Base-by-base conservation (phyloP, 164 flowering plant species). In the Buxus sempervirens region DNA sequence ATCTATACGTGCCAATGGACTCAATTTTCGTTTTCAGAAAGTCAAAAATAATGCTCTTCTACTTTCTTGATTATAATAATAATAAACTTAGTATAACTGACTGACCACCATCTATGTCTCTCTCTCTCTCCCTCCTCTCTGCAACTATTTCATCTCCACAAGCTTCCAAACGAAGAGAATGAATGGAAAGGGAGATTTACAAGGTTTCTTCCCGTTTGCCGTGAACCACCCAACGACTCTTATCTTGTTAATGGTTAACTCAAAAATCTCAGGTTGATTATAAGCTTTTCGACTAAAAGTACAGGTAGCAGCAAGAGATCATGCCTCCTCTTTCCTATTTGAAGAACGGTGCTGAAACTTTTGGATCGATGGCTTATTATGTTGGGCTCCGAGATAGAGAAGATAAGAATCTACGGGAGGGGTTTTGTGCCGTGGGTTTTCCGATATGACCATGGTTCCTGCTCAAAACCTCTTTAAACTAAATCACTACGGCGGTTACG, bases 381-480 rank as follows among this genome's bases (percentile, higher is more conserved):
- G n/a, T n/a, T n/a, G n/a, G n/a, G 32, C 51, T 58, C 51, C 36
- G 70, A 45, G 51, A 45, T 10, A 48, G 53, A 59, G 61, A 64
- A 67, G 67, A 64, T 22, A 27, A 38, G 63, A 67, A 63, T 67
- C 61, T 65, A 64, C 49, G 57, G 36, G 22, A 9, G 53, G 45
- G 55, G n/a, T 26, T 59, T 59, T 20, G 60, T 38, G 32, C 56
- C 19, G 24, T 55, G 21, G 74, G 72, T 49, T 55, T 1, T 74
- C 72, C 62, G 74, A 72, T 72, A 77, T 88, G 86, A 88, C 81
- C 88, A 90, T 87, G 90, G 77, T 85, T 78, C 88, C 88, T 36
- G 69, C 86, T 59, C 79, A 73, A 65, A 73, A 70, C 75, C 74
- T 78, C 54, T 67, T 76, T 5, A 76, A 68, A 24, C 76, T 70